Evolutionary conservation across 495 filamentous ascomycete species (phyloP).

Genomic region (Tetracladium setigerum): DNA sequence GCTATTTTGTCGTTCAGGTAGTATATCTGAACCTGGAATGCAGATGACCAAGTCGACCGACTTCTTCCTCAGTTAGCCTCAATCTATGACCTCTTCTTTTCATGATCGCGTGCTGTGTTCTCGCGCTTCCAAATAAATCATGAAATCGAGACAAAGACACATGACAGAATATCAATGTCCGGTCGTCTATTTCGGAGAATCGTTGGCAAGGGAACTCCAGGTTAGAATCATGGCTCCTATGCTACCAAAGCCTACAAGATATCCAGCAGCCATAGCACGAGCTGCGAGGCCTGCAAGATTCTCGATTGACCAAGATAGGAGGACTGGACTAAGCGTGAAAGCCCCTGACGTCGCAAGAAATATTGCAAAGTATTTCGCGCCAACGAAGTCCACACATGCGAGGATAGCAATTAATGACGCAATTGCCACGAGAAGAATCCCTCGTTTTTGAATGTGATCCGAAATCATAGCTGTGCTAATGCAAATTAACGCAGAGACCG

Average conservation of each 20-base stretch:
- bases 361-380: neutral
- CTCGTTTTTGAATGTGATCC: neutral
- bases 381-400: neutral
- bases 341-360: neutral
- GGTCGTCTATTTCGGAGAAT: neutral
- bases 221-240: neutral
- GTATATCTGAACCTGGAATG: neutral
- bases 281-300: neutral
- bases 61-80: neutral
- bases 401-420: neutral
- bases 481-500: neutral
- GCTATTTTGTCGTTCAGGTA: no score
- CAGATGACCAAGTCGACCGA: neutral
- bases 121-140: neutral
- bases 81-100: neutral
- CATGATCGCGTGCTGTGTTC: neutral
- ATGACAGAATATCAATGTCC: neutral
- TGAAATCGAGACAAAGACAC: neutral
- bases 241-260: neutral
- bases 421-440: neutral
- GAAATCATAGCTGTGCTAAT: neutral
- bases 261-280: neutral
- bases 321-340: neutral
- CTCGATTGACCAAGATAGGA: neutral
- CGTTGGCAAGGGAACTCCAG: neutral